phyloP scores from a whole-genome alignment of 1,284 basidiomycete species.

The Tilletia caries region DNA sequence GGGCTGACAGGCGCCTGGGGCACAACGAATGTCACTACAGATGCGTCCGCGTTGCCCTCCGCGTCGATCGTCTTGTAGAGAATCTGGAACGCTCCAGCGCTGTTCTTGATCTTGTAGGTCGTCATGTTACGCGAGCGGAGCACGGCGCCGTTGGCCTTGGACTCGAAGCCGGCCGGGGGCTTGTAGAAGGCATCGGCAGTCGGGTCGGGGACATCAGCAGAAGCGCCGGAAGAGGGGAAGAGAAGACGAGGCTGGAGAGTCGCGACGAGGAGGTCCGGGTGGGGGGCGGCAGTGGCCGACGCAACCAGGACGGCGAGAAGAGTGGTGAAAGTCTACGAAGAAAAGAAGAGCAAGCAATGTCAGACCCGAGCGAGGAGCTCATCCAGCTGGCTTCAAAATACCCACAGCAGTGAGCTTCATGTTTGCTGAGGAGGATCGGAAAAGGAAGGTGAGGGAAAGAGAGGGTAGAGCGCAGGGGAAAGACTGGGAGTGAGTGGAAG shows the following conservation, averaged over 20 bases:
- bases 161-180: slow-evolving; percentile 11
- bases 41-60: slow-evolving; percentile 15
- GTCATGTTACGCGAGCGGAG: slow-evolving; percentile 8
- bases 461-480: too few relatives aligned
- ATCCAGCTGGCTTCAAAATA: too few relatives aligned
- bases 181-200: slow-evolving; percentile 11
- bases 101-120: not conserved
- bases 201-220: not conserved
- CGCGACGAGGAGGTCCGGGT: not conserved
- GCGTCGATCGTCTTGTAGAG: slow-evolving; percentile 15
- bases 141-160: not conserved
- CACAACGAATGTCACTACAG: slow-evolving; percentile 19
- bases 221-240: not conserved
- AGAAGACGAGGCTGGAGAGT: not conserved
- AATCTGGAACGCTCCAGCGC: slow-evolving; percentile 13
- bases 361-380: not conserved
- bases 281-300: not conserved
- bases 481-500: too few relatives aligned
- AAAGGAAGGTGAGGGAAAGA: too few relatives aligned
- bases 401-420: too few relatives aligned
- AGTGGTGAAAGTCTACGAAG: not conserved
- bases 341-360: too few relatives aligned
- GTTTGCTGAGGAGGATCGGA: too few relatives aligned
- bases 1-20: slow-evolving; percentile 13
- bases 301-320: not conserved